phyloP scores from a whole-genome alignment of 2,329 filamentous ascomycete genomes.

The Ploettnerulaceae sp. region DNA sequence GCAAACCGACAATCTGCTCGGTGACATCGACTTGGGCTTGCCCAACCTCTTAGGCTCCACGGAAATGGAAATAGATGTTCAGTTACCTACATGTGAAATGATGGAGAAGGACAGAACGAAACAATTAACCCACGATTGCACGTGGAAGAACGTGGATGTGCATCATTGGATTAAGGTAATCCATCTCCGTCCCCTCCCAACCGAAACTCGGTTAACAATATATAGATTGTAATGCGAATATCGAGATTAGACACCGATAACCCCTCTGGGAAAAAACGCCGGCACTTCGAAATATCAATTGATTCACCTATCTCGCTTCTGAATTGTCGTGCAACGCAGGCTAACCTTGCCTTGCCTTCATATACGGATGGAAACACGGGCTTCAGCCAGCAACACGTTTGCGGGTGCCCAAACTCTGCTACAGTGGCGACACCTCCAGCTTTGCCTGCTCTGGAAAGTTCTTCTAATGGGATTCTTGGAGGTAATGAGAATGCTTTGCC shows the following conservation, averaged over 20 bases:
- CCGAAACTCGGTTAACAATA: slow-evolving; percentile 8
- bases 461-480: neutral
- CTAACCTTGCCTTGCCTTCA: slow-evolving; percentile 64
- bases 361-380: slow-evolving; percentile 53
- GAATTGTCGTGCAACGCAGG: slow-evolving; percentile 66
- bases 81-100: slow-evolving; percentile 63
- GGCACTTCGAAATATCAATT: slow-evolving; percentile 74
- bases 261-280: slow-evolving; percentile 51
- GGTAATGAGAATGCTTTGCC: slow-evolving; percentile 12
- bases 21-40: slow-evolving; percentile 50
- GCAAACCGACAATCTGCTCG: slow-evolving; percentile 55
- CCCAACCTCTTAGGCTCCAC: slow-evolving; percentile 57
- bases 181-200: slow-evolving; percentile 18
- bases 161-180: slow-evolving; percentile 73
- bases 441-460: slow-evolving; percentile 36
- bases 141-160: slow-evolving; percentile 68
- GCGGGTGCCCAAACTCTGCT: slow-evolving; percentile 60
- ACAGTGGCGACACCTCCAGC: slow-evolving; percentile 15
- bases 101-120: slow-evolving; percentile 59
- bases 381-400: slow-evolving; percentile 41
- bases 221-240: slow-evolving; percentile 66
- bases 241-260: slow-evolving; percentile 63
- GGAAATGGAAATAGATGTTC: slow-evolving; percentile 71
- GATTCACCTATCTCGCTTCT: slow-evolving; percentile 73
- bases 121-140: slow-evolving; percentile 65